phyloP scores from a whole-genome alignment of 164 flowering plant genomes.

The Houttuynia cordata region DNA sequence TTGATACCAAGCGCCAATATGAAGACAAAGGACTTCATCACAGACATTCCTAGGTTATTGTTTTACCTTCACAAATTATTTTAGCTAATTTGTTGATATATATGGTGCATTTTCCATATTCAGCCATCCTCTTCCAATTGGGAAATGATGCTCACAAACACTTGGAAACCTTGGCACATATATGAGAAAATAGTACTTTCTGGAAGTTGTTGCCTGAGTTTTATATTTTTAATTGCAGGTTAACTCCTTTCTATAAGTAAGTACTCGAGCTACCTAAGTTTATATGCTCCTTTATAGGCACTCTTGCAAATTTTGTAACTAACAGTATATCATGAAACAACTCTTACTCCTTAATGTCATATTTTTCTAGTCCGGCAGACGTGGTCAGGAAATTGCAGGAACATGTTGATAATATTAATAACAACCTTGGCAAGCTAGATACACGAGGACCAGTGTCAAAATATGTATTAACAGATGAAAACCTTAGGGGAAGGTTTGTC shows the following conservation, averaged over 20 bases:
- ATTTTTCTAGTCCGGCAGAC: slow-evolving; percentile 45
- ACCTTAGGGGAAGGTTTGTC: slow-evolving; percentile 69
- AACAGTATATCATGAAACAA: background rate
- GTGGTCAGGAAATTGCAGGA: slow-evolving; percentile 60
- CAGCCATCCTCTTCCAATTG: slow-evolving; percentile 50
- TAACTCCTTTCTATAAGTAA: slow-evolving; percentile 94
- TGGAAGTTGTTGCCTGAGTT: too few relatives aligned
- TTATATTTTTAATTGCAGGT: slow-evolving; percentile 38
- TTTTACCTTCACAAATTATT: too few relatives aligned
- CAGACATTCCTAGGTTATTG: background rate
- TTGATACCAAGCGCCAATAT: too few relatives aligned
- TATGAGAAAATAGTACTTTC: slow-evolving; percentile 76
- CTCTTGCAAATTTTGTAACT: background rate
- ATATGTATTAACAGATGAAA: slow-evolving; percentile 81
- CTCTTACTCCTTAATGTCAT: background rate
- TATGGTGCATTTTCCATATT: background rate
- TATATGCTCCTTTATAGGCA: background rate
- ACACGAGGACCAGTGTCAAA: slow-evolving; percentile 86
- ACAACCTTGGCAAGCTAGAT: slow-evolving; percentile 68
- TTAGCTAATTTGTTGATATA: background rate
- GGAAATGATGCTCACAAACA: slow-evolving; percentile 68
- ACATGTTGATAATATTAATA: slow-evolving; percentile 75
- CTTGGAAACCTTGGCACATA: slow-evolving; percentile 80
- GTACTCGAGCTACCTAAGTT: slow-evolving; percentile 2
- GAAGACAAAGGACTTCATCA: background rate